phyloP scores from a whole-genome alignment of 352 stramenopile genomes.

The Phytophthora litchii region DNA sequence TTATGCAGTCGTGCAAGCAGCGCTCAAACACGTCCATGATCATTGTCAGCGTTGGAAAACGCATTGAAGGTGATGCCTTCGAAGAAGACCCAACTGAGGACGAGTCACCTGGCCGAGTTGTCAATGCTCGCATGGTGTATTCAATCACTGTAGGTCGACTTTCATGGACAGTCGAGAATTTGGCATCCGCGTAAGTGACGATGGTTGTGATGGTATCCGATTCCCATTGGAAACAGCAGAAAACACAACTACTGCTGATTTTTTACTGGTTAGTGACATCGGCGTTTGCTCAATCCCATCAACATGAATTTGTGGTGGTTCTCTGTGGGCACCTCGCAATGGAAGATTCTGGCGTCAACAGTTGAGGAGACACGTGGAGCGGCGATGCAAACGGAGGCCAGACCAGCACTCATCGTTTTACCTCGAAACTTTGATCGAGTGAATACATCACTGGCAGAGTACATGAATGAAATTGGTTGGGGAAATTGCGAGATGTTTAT shows the following conservation, averaged over 20 bases:
- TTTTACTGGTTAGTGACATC: constrained; percentile 1
- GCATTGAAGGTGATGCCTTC: constrained; percentile 20
- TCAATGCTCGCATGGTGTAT: constrained; percentile 24
- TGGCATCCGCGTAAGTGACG: constrained; percentile 2
- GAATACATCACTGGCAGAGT: background rate
- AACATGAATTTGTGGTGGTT: constrained; percentile 10
- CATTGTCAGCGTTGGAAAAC: constrained; percentile 21
- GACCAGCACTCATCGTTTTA: background rate
- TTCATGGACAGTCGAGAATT: constrained; percentile 19
- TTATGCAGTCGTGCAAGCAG: constrained; percentile 14
- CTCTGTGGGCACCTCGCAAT: constrained; percentile 6
- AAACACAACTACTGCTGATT: background rate
- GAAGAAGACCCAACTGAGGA: background rate
- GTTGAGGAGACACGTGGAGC: constrained; percentile 7
- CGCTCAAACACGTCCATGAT: constrained; percentile 19
- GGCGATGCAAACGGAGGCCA: background rate
- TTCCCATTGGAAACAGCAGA: background rate
- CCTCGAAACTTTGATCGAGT: constrained; percentile 12
- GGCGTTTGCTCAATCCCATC: constrained; percentile 12
- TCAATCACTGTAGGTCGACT: constrained; percentile 30
- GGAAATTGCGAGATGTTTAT: background rate
- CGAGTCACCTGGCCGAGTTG: background rate
- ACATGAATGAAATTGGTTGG: background rate
- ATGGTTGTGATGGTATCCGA: constrained; percentile 3
- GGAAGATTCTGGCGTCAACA: constrained; percentile 15